phyloP scores from a whole-genome alignment of 306 rosid species.

The Citrullus mucosospermus region DNA sequence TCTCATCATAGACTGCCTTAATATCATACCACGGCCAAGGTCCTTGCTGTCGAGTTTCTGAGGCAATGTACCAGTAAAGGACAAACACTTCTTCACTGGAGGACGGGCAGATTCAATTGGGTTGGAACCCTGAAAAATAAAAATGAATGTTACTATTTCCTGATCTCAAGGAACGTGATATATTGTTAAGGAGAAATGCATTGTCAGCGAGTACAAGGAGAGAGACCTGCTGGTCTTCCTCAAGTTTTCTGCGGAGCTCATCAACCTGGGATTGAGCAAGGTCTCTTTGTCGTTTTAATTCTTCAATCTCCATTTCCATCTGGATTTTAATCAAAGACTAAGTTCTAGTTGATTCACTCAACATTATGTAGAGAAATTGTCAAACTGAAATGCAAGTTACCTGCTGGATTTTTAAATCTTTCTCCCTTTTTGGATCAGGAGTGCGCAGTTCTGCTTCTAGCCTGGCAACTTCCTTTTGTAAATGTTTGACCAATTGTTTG shows the following conservation, averaged over 20 bases:
- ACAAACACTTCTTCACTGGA: constrained; percentile 83
- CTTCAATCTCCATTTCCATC: constrained; percentile 99
- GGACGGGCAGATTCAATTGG: constrained; percentile 40
- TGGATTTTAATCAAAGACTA: constrained; percentile 17
- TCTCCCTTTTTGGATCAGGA: constrained; percentile 81
- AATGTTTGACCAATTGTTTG: constrained; percentile 87
- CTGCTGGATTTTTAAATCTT: constrained; percentile 91
- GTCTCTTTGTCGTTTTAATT: constrained; percentile 82
- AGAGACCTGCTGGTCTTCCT: constrained; percentile 67
- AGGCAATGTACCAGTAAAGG: constrained; percentile 52
- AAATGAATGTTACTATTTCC: background rate
- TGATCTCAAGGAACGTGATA: background rate
- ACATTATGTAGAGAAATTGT: background rate
- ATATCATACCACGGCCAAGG: constrained; percentile 27
- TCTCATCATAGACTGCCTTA: constrained; percentile 91
- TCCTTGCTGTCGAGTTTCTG: constrained; percentile 38
- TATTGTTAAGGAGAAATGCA: background rate
- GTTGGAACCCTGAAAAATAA: constrained; percentile 37
- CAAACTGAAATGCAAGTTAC: constrained; percentile 19
- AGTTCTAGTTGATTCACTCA: background rate
- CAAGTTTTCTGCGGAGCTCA: constrained; percentile 64
- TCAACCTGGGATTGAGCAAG: constrained; percentile 72
- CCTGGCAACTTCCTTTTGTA: constrained; percentile 97
- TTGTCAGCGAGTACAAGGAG: background rate
- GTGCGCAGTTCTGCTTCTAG: constrained; percentile 88